Conservation (phyloP, 108 stramenopile species). For the Nitzschia sp. region DNA sequence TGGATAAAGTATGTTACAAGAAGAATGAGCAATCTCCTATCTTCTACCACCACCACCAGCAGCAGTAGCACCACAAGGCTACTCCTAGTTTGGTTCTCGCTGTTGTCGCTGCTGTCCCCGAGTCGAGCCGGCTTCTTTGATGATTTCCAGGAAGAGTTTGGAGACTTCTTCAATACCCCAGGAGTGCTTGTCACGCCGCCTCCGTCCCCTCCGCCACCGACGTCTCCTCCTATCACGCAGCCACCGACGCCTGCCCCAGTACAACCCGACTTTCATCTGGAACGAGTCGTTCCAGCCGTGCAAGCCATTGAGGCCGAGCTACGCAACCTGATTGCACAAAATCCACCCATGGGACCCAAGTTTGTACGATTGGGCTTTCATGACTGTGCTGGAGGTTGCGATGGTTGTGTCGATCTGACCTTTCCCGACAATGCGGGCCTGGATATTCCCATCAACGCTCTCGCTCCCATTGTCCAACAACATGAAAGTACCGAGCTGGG, state of each 20-base stretch:
- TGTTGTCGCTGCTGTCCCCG: neutral
- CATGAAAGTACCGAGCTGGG: constrained; percentile 10
- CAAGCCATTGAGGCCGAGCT: neutral
- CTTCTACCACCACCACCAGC: neutral
- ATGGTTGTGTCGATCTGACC: constrained; percentile 50
- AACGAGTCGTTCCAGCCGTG: neutral
- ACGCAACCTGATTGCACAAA: neutral
- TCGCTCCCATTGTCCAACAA: constrained; percentile 33
- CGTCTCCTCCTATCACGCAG: neutral
- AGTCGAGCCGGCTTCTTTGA: neutral
- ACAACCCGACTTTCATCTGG: neutral
- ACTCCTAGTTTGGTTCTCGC: neutral
- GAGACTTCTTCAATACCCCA: no score
- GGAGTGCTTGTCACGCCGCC: no score
- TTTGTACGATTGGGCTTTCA: constrained; percentile 53
- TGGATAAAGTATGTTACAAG: no score
- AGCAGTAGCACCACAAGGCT: neutral
- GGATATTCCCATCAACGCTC: constrained; percentile 41
- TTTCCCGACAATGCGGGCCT: constrained; percentile 47
- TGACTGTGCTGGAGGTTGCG: constrained; percentile 54
- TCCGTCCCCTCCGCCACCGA: no score
- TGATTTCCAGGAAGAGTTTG: neutral
- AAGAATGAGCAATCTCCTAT: no score
- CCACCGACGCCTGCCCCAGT: neutral
- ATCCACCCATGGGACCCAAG: constrained; percentile 14